phyloP scores from a whole-genome alignment of 1,284 basidiomycete genomes.

The Mycosarcoma maydis region DNA sequence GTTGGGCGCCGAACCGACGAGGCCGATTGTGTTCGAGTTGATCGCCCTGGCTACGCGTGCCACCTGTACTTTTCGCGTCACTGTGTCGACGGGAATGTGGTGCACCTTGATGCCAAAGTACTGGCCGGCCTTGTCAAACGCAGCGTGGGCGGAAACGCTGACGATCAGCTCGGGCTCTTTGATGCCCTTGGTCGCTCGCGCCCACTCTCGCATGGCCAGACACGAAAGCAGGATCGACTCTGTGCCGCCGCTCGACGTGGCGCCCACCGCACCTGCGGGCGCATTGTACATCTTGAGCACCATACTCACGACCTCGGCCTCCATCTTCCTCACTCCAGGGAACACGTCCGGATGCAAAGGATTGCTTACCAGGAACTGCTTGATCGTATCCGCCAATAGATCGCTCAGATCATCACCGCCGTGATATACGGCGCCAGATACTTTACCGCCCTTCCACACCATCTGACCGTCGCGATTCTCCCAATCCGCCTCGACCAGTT shows the following conservation, averaged over 20 bases:
- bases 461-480: conserved; percentile 49
- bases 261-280: conserved; percentile 78
- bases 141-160: conserved; percentile 87
- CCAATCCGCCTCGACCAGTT: conserved; percentile 33
- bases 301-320: conserved; percentile 95
- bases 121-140: conserved; percentile 90
- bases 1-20: conserved; percentile 90
- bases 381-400: conserved; percentile 56
- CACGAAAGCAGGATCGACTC: conserved; percentile 95
- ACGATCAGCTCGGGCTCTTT: conserved; percentile 92
- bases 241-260: conserved; percentile 93
- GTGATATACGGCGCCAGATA: conserved; percentile 67
- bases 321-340: conserved; percentile 95
- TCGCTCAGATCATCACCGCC: conserved; percentile 62
- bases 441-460: conserved; percentile 63
- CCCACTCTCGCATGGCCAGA: conserved; percentile 95
- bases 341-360: conserved; percentile 96
- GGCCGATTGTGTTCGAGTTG: conserved; percentile 70
- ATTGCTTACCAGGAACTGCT: conserved; percentile 72
- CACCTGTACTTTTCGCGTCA: conserved; percentile 82
- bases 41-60: conserved; percentile 76
- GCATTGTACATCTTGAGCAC: conserved; percentile 82
- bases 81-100: conserved; percentile 82
- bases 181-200: conserved; percentile 82
- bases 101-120: conserved; percentile 95